Base-by-base conservation (phyloP, 1,139 yeast species). In the Groenewaldozyma auringiensis region DNA sequence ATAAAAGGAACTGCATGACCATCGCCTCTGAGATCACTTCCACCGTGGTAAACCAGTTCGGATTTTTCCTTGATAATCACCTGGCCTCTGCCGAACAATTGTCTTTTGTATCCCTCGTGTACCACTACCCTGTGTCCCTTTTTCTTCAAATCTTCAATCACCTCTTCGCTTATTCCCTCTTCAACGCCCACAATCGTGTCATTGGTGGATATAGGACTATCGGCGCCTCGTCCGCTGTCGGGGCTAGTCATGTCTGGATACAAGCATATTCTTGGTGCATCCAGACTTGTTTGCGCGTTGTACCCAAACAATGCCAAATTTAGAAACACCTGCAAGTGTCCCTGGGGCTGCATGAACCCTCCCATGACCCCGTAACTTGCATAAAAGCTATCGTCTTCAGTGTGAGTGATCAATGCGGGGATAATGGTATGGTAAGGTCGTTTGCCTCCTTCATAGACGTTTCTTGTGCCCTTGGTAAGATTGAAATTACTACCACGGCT, bases 351-450 rank as follows among this genome's bases (percentile, higher is more conserved):
- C 69, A 82, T 84, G 66, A 79, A 85, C 27, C 92, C 95, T 20
- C 95, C 95, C 89, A 84, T 85, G 54, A 83, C 85, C 31, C 94
- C 95, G 57, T 76, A 83, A 2, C 83, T 69, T 0, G 89, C 89
- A 59, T 73, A 81, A 22, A 85, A 65, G 4, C 68, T 69, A 35
- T 68, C 70, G 21, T 53, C 56, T 3, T 68, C 68, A 21, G 51
- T 49, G 1, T 68, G 67, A 4, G 85, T 79, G 32, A 84, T 76
- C 81, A 84, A 75, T 0, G 88, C 87, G 0, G 95, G 94, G 48
- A 85, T 84, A 51, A 85, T 85, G 0, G 95, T 85, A 58, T 85
- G 94, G 63, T 84, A 85, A 0, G 92, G 83, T 50, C 94, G 69
- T 60, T 85, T 85, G 33, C 76, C 75, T 0, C 87, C 86, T 48